phyloP scores from a whole-genome alignment of 495 filamentous ascomycete genomes.

The Durotheca rogersii region DNA sequence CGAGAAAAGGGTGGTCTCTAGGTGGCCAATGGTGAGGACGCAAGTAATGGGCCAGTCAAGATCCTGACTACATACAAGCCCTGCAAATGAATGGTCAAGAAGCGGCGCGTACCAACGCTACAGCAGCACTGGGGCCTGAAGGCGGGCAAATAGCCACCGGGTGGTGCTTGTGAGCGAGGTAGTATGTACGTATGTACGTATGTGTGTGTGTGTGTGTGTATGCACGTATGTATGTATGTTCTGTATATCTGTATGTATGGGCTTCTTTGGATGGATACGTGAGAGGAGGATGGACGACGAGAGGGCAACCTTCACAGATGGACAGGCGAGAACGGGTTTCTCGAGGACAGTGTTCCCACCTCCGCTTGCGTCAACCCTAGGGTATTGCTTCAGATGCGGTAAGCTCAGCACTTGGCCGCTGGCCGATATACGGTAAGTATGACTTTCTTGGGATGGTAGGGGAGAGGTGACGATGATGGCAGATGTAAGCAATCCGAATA shows the following conservation, averaged over 20 bases:
- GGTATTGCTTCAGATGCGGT: slow-evolving; percentile 30
- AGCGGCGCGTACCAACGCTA: slow-evolving; percentile 26
- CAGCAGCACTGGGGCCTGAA: slow-evolving; percentile 30
- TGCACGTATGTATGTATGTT: too few species aligned
- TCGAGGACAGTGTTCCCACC: slow-evolving; percentile 21
- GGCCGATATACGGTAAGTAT: slow-evolving; percentile 20
- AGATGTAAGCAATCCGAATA: slow-evolving; percentile 26
- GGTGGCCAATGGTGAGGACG: slow-evolving; percentile 41
- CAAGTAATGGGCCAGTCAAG: slow-evolving; percentile 45
- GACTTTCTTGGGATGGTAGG: slow-evolving; percentile 15
- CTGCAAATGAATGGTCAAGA: slow-evolving; percentile 45
- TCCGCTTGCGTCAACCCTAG: slow-evolving; percentile 30
- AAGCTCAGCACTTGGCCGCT: slow-evolving; percentile 29
- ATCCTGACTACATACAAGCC: slow-evolving; percentile 33
- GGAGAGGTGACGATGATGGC: slow-evolving; percentile 16
- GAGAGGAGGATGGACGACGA: slow-evolving; percentile 14
- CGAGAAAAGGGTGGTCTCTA: slow-evolving; percentile 34
- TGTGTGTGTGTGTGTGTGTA: too few species aligned
- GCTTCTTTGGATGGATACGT: slow-evolving; percentile 28
- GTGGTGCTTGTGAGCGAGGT: slow-evolving; percentile 20
- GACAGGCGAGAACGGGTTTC: slow-evolving; percentile 29
- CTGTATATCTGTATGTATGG: too few species aligned
- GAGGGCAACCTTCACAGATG: slow-evolving; percentile 18
- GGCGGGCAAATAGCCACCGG: slow-evolving; percentile 27
- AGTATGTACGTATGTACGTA: too few species aligned